Evolutionary conservation across 2,329 filamentous ascomycete species (phyloP).

Genomic region (Fusarium multiceps): DNA sequence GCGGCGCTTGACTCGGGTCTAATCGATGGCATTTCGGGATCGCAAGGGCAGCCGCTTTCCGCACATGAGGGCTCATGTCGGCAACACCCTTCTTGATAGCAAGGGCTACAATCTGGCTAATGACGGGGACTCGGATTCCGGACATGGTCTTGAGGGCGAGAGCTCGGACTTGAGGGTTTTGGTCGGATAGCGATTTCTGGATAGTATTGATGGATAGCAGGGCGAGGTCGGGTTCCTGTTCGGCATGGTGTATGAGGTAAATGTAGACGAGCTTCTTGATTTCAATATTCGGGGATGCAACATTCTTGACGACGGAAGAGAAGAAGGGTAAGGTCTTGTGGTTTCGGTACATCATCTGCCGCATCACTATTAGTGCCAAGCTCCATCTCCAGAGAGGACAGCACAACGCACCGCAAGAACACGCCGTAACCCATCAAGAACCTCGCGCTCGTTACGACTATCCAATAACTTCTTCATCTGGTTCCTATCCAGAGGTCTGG

Average conservation of each 20-base stretch:
- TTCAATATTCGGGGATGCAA: conserved; percentile 91
- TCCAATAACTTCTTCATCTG: conserved; percentile 96
- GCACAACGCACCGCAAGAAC: conserved; percentile 80
- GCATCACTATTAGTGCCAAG: conserved; percentile 14
- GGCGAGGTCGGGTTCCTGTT: conserved; percentile 93
- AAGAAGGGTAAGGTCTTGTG: conserved; percentile 93
- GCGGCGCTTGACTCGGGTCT: conserved; percentile 85
- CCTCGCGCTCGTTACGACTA: conserved; percentile 90
- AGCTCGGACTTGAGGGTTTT: conserved; percentile 88
- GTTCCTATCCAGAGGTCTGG: conserved; percentile 75
- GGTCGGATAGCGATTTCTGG: conserved; percentile 94
- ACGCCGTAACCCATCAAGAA: conserved; percentile 88
- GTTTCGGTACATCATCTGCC: conserved; percentile 92
- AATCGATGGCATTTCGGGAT: conserved; percentile 96
- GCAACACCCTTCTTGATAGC: conserved; percentile 93
- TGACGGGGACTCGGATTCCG: conserved; percentile 94
- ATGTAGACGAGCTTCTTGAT: conserved; percentile 99
- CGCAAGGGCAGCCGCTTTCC: conserved; percentile 90
- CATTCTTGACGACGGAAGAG: conserved; percentile 98
- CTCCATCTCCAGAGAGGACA: not conserved
- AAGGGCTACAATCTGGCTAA: conserved; percentile 95
- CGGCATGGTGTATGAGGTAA: conserved; percentile 95
- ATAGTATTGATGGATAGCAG: conserved; percentile 98
- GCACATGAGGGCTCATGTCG: conserved; percentile 94
- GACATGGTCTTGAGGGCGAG: conserved; percentile 97